Evolutionary conservation across 257 asterid species (phyloP), one percentile per base, ranked within the genome.

Genomic region (Solanum medicagineum): DNA sequence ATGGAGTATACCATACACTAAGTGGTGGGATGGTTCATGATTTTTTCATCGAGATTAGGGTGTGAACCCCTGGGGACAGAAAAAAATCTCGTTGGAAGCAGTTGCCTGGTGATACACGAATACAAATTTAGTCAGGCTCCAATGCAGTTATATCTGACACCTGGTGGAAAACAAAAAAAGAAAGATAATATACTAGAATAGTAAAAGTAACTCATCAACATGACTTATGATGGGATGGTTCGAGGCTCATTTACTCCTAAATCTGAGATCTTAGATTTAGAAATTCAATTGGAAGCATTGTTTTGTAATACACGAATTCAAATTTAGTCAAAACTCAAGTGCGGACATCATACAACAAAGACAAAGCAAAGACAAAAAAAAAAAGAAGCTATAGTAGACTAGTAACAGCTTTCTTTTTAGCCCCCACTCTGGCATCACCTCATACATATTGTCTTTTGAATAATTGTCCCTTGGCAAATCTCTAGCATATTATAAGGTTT

Each of bases 241-340:
- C 10, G 0, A 29, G 10, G 6, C 26, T 13, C 6, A 10, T 63
- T 63, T 19, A 24, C 20, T 5, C 2, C 2, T 26, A 5, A 16
- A 13, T 7, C 3, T 26, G 2, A 29, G 3, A 24, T 63, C 5
- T 26, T 2, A 5, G 6, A 6, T 26, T 13, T 3, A 62, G 11
- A 22, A 26, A 6, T 13, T 4, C 3, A 26, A 0, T 65, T 65
- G n/a, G 2, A 65, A 65, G 2, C 1, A 3, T 14, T 62, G 70
- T 26, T 15, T 1, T 29, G 7, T 0, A 66, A 29, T 14, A 12
- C 12, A 3, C 0, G 0, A 32, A 66, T 15, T 7, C 0, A 26
- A 7, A 66, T 8, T n/a, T 66, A 66, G 0, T 29, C 17, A 8
- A 16, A 26, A 26, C 8, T 13, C 2, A 65, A 65, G 13, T 65